phyloP scores from a whole-genome alignment of 2,329 filamentous ascomycete genomes.

The Alternaria sp. region DNA sequence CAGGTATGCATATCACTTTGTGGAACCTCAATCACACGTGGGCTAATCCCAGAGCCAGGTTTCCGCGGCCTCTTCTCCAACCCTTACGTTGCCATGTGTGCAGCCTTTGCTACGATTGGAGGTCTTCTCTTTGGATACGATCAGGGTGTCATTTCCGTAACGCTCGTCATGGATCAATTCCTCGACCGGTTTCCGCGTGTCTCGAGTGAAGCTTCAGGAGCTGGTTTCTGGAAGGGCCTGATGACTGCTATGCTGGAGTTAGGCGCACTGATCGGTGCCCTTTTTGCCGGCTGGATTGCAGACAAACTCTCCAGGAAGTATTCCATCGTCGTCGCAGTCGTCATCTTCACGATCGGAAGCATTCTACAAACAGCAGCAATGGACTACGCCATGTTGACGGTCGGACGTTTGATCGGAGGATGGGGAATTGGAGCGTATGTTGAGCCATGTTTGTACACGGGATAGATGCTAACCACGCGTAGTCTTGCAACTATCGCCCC shows the following conservation, averaged over 20 bases:
- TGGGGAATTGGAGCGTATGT: slow-evolving; percentile 59
- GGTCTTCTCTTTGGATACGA: slow-evolving; percentile 59
- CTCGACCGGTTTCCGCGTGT: slow-evolving; percentile 54
- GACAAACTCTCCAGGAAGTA: slow-evolving; percentile 61
- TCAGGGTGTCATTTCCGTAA: slow-evolving; percentile 54
- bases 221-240: slow-evolving; percentile 53
- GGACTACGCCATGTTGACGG: slow-evolving; percentile 59
- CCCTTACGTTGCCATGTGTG: slow-evolving; percentile 59
- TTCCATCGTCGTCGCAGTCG: slow-evolving; percentile 59
- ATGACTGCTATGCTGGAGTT: slow-evolving; percentile 63
- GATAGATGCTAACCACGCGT: slow-evolving; percentile 3
- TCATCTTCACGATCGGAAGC: slow-evolving; percentile 60
- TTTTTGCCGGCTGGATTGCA: slow-evolving; percentile 55
- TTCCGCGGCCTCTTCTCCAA: slow-evolving; percentile 57
- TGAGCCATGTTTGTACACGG: not conserved
- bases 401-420: slow-evolving; percentile 59
- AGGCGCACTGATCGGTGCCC: slow-evolving; percentile 54
- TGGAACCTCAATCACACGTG: not conserved
- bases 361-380: slow-evolving; percentile 59
- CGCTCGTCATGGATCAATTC: slow-evolving; percentile 61
- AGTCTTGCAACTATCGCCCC: slow-evolving; percentile 54
- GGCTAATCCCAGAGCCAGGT: slow-evolving; percentile 35
- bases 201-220: slow-evolving; percentile 49
- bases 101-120: slow-evolving; percentile 58
- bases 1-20: slow-evolving; percentile 26